Percentiles rank a stretch among this genome's conserved stretches.
These are phyloP conservation scores for Boletus edulis DNA, from an alignment of 768 basidiomycete genomes.

Conservation along the genomic window DNA sequence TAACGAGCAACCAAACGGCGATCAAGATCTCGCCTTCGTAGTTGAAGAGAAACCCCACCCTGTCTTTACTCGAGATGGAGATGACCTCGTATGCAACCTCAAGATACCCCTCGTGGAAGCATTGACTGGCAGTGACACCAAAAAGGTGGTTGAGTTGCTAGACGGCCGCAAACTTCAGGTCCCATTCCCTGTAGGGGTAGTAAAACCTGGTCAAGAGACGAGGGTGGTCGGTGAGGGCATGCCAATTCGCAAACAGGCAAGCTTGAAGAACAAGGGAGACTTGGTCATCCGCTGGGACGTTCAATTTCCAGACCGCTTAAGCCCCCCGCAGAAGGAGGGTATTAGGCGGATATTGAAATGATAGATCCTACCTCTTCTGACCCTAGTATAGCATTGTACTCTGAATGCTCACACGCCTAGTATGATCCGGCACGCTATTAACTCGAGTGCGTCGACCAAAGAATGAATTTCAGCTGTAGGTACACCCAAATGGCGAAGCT, in stretches of 20 bases:
- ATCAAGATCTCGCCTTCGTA: constrained; percentile 93
- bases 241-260: constrained; percentile 83
- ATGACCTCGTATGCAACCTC: constrained; percentile 66
- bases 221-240: constrained; percentile 78
- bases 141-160: constrained; percentile 60
- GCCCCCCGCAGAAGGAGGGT: constrained; percentile 76
- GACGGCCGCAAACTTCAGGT: constrained; percentile 81
- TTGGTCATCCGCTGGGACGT: constrained; percentile 81
- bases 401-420: constrained; percentile 1
- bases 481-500: too few relatives aligned
- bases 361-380: not conserved
- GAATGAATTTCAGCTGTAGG: too few relatives aligned
- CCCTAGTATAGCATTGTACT: constrained; percentile 12
- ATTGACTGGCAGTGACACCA: constrained; percentile 56
- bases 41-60: constrained; percentile 94
- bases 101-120: constrained; percentile 82
- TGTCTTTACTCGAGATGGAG: constrained; percentile 72
- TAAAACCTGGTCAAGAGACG: constrained; percentile 77
- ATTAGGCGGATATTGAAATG: constrained; percentile 63
- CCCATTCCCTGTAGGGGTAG: constrained; percentile 57
- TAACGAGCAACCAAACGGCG: constrained; percentile 65
- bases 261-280: constrained; percentile 74
- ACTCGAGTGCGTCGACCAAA: not conserved
- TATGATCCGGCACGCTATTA: constrained; percentile 1
- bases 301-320: constrained; percentile 76